phyloP scores from a whole-genome alignment of 108 stramenopile species.

The Cyclostephanos invisitatus region DNA sequence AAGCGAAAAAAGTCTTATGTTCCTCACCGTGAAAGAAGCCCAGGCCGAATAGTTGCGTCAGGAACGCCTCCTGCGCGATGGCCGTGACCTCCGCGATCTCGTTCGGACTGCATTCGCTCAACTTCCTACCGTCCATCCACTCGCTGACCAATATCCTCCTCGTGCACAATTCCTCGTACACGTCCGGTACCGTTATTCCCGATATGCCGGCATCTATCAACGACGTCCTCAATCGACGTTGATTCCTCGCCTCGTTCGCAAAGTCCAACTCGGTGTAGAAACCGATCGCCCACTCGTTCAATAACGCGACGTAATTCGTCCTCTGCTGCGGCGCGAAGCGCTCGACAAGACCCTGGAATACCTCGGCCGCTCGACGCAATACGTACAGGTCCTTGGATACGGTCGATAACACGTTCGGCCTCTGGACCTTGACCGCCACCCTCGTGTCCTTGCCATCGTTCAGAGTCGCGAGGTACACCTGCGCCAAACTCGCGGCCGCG shows the following conservation, averaged over 20 bases:
- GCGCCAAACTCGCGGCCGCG: conserved; percentile 85
- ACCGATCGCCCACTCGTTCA: conserved; percentile 91
- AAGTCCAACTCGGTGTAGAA: conserved; percentile 80
- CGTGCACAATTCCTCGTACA: conserved; percentile 77
- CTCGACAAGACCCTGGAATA: conserved; percentile 83
- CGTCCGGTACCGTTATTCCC: conserved; percentile 79
- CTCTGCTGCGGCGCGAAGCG: conserved; percentile 89
- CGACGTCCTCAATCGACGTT: conserved; percentile 57
- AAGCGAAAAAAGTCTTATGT: not conserved
- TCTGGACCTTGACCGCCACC: conserved; percentile 91
- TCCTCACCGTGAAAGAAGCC: conserved; percentile 82
- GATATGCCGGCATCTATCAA: conserved; percentile 66
- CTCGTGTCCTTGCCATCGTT: conserved; percentile 75
- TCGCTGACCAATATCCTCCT: conserved; percentile 80
- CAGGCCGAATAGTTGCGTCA: conserved; percentile 75
- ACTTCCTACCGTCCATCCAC: conserved; percentile 88
- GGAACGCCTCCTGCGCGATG: conserved; percentile 85
- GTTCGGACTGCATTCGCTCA: conserved; percentile 58
- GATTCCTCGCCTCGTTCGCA: conserved; percentile 75
- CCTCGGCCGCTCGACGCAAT: conserved; percentile 84
- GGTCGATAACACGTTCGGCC: conserved; percentile 76
- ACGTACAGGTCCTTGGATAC: conserved; percentile 92
- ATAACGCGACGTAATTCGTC: conserved; percentile 83
- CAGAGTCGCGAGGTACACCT: conserved; percentile 84
- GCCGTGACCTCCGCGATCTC: conserved; percentile 74